Conservation (phyloP, 2,329 filamentous ascomycete genomes). For the Teratosphaeriaceae sp. region DNA sequence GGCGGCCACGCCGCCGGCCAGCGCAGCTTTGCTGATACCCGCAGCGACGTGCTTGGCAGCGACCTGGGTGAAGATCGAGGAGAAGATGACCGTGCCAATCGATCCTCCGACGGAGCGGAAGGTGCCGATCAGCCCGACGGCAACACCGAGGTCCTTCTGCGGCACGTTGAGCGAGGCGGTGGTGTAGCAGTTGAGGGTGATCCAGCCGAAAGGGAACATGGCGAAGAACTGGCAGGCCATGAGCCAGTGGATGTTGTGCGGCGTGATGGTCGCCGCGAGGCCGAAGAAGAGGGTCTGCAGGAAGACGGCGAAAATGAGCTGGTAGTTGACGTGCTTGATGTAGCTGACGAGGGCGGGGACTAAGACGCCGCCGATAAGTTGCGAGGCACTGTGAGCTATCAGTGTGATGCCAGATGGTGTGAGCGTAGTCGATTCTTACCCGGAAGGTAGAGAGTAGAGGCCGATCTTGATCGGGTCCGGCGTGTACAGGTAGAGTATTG, state of each 20-base stretch:
- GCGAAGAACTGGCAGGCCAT: constrained; percentile 9
- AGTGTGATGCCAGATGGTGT: neutral
- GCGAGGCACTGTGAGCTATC: neutral
- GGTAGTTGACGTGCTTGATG: constrained; percentile 9
- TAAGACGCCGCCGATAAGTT: constrained; percentile 8
- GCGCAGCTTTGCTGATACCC: constrained; percentile 3
- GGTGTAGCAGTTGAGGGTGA: constrained; percentile 10
- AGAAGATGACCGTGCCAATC: constrained; percentile 6
- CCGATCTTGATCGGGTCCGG: constrained; percentile 9
- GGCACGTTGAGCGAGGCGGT: constrained; percentile 8
- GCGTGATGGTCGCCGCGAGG: constrained; percentile 5
- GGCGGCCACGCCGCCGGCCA: constrained; percentile 1
- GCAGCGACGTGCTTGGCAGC: constrained; percentile 6
- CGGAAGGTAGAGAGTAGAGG: constrained; percentile 6
- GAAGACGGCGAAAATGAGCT: constrained; percentile 7
- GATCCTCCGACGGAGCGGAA: constrained; percentile 6
- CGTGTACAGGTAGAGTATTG: constrained; percentile 7
- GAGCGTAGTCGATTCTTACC: constrained; percentile 5
- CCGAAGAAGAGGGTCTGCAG: constrained; percentile 11
- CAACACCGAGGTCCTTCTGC: constrained; percentile 7
- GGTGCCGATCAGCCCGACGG: constrained; percentile 9
- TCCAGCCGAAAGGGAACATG: constrained; percentile 9
- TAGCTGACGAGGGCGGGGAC: constrained; percentile 4
- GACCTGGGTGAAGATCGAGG: constrained; percentile 4
- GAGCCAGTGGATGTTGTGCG: constrained; percentile 7